Evolutionary conservation across 2,329 filamentous ascomycete genomes (phyloP).

Genomic region (Niveomyces coronatus): DNA sequence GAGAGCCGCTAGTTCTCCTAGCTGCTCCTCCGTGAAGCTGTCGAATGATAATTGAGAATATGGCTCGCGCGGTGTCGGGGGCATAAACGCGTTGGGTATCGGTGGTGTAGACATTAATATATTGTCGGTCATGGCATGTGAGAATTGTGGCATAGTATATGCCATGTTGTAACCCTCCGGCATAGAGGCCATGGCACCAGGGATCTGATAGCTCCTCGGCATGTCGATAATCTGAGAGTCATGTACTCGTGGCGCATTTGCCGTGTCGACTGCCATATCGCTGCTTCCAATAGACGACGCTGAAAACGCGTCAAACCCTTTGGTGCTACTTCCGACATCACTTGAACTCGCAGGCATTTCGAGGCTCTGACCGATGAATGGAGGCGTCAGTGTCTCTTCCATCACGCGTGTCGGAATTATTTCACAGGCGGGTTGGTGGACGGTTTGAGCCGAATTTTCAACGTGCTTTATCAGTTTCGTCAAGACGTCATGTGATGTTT

Average conservation of each 20-base stretch:
- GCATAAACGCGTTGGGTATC: conserved; percentile 10
- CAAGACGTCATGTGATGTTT: conserved; percentile 23
- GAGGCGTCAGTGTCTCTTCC: conserved; percentile 11
- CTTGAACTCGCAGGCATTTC: conserved; percentile 4
- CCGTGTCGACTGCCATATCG: conserved; percentile 1
- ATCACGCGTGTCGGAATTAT: conserved; percentile 10
- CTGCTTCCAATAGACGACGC: conserved; percentile 5
- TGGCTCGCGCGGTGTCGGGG: conserved; percentile 9
- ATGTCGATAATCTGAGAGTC: neutral
- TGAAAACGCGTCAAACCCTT: conserved; percentile 2
- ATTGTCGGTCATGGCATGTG: neutral
- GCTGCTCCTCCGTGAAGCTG: conserved; percentile 22
- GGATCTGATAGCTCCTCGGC: neutral
- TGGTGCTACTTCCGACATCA: conserved; percentile 8
- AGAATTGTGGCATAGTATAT: neutral
- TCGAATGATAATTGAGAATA: conserved; percentile 15
- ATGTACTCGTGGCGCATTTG: conserved; percentile 3
- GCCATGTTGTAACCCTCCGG: conserved; percentile 2
- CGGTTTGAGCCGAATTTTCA: neutral
- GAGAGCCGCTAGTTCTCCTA: conserved; percentile 22
- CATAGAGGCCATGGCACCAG: neutral
- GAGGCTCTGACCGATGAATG: conserved; percentile 1
- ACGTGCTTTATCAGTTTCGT: conserved; percentile 18
- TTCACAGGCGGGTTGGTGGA: neutral
- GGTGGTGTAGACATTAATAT: conserved; percentile 1